Percentiles rank a stretch among this genome's conserved stretches.
Evolutionary conservation across 768 basidiomycete genomes (phyloP).

Genomic region (Suillus subaureus): DNA sequence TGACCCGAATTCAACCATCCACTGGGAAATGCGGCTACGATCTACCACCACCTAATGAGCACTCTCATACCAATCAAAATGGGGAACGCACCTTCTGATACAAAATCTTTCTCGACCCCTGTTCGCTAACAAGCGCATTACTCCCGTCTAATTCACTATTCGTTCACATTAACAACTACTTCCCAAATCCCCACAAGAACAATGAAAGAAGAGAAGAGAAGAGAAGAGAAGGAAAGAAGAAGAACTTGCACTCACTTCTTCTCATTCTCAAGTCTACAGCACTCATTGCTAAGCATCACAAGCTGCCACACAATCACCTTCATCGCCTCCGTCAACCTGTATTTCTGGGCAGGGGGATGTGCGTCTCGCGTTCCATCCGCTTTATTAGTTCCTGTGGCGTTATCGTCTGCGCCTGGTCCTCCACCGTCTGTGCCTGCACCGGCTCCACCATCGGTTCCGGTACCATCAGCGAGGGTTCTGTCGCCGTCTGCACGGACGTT

Average conservation of each 20-base stretch:
- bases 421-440: neutral
- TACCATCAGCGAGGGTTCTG: neutral
- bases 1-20: slow-evolving; percentile 88
- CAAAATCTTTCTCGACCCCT: slow-evolving; percentile 74
- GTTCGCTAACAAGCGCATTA: slow-evolving; percentile 75
- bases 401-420: slow-evolving; percentile 12
- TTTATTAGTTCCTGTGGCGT: slow-evolving; percentile 20
- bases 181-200: neutral
- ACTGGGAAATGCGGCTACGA: slow-evolving; percentile 78
- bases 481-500: neutral
- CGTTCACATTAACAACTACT: neutral
- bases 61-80: neutral
- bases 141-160: slow-evolving; percentile 61
- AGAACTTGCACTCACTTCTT: slow-evolving; percentile 48
- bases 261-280: slow-evolving; percentile 68
- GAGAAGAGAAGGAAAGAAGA: neutral
- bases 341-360: slow-evolving; percentile 77
- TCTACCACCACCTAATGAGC: slow-evolving; percentile 38
- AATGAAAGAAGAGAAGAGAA: neutral
- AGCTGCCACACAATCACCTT: slow-evolving; percentile 79
- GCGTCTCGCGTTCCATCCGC: slow-evolving; percentile 38
- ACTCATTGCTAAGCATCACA: slow-evolving; percentile 81
- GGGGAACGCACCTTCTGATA: slow-evolving; percentile 67
- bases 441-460: neutral
- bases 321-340: slow-evolving; percentile 79